Evolutionary conservation across 2,329 filamentous ascomycete genomes (phyloP), one percentile per base, ranked within the genome.

Genomic region (Myriangium duriaei): DNA sequence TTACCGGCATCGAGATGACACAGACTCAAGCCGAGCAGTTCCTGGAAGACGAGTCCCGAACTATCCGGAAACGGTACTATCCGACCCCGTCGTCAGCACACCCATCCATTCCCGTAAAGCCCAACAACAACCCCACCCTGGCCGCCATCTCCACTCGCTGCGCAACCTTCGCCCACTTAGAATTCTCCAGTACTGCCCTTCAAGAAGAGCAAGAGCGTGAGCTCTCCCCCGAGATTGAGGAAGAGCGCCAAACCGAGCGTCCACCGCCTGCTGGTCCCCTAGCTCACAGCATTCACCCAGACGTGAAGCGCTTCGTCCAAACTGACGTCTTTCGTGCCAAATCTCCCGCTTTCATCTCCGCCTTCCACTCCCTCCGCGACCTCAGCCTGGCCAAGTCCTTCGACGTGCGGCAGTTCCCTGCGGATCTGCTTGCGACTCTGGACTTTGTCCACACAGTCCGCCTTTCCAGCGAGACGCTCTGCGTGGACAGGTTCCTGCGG

Each of bases 151-250:
- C 18, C 26, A 24, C 24, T 51, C 30, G 37, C 49, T 2, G 47
- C 63, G 16, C 45, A 51, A 1, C 48, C 59, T 0, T 34, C 44
- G 0, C 57, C 60, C 0, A 55, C 81, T 0, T 58, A 71, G 2
- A 76, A 82, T 47, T n/a, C 21, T n/a, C n/a, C 21, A 7, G 7
- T 7, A n/a, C 21, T 7, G 21, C 21, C 21, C 21, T 26, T 7
- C 21, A 26, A 26, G 21, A 26, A 26, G 79, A 84, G 41, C 76
- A 83, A 45, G 79, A 84, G 49, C 64, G 78, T 0, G 79, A 83
- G 44, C 58, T 84, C 0, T 63, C 72, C 0, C 74, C 74, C 0
- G 78, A 85, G 43, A 65, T 72, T 1, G 73, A 83, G 45, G 56
- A 68, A 16, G 73, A 83, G 47, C 58, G 65, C 1, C 58, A 80